Base-by-base conservation (phyloP, 306 rosid genomes). In the Canavalia ensiformis region DNA sequence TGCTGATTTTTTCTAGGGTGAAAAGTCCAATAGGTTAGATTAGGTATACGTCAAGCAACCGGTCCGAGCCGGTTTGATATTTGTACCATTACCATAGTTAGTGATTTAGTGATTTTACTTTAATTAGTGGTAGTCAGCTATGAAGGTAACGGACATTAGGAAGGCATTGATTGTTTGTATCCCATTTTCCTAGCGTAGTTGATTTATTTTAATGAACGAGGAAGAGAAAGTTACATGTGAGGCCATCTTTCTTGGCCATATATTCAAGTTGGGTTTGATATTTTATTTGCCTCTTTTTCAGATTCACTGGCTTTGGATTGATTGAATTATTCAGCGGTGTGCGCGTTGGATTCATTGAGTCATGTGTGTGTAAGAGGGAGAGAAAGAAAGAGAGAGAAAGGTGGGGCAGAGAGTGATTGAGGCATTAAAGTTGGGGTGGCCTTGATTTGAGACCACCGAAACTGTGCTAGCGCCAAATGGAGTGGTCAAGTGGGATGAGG, bases 381-480 rank as follows among this genome's bases (percentile, higher is more conserved):
- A 30, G 39, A 30, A 60, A 2, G 42, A 11, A 1, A 46, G 60
- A 9, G 54, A 64, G 54, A 35, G 33, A 39, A 34, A 31, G 73
- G 71, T 51, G 78, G 69, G 86, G 65, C 12, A 63, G 72, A 8
- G 55, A 45, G 65, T 42, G 72, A 49, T 78, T 50, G 83, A 81
- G 72, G 71, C 81, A 82, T 45, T 68, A 62, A 54, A 69, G 81
- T 46, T 62, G 33, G 74, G 74, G 84, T 81, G 57, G 69, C 63
- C 3, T 88, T 82, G 62, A 88, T 80, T 76, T 82, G 71, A 83
- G 89, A 73, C 82, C 84, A 58, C 83, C 68, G 82, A 79, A 66
- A 45, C 55, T 76, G 70, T 82, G 65, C 25, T 51, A 44, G 68
- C 56, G 82, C 82, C 81, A 62, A 72, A 45, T 81, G 57, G 76